A percentile compares a stretch with the other conserved stretches of the same genome.
Evolutionary conservation across 371 early-diverging fungal species (phyloP).

Genomic region (Nematocida ausubeli): DNA sequence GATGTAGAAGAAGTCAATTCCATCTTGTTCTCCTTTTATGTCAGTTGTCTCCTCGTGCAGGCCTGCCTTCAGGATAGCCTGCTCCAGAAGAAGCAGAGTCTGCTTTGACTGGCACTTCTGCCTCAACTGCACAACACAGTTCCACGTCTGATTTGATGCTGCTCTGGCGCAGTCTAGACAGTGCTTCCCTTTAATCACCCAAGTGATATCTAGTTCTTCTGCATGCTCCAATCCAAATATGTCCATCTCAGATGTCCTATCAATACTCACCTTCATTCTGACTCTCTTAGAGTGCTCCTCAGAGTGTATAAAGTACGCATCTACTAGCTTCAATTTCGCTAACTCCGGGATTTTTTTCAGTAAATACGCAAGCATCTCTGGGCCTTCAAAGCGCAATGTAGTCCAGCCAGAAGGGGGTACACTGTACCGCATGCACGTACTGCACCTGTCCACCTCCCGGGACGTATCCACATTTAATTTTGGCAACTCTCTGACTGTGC

Average conservation of each 20-base stretch:
- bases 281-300: constrained; percentile 90
- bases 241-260: constrained; percentile 21
- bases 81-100: constrained; percentile 94
- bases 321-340: constrained; percentile 82
- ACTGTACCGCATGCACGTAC: constrained; percentile 49
- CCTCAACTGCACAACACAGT: constrained; percentile 91
- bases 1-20: constrained; percentile 94
- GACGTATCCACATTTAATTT: constrained; percentile 2
- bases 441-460: constrained; percentile 28
- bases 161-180: constrained; percentile 93
- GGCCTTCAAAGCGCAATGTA: constrained; percentile 73
- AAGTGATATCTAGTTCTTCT: constrained; percentile 89
- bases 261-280: constrained; percentile 76
- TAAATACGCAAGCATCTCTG: constrained; percentile 85
- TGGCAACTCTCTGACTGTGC: constrained; percentile 30
- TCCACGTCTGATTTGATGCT: constrained; percentile 97
- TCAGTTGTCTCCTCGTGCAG: constrained; percentile 86
- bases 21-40: constrained; percentile 90
- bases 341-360: constrained; percentile 73
- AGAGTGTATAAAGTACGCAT: constrained; percentile 95
- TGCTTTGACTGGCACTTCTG: constrained; percentile 85
- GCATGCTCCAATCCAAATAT: constrained; percentile 57
- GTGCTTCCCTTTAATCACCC: constrained; percentile 80
- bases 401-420: constrained; percentile 38
- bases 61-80: constrained; percentile 89